Evolutionary conservation across 305 asterid genomes (phyloP).

Genomic region (Rubia tinctorum): DNA sequence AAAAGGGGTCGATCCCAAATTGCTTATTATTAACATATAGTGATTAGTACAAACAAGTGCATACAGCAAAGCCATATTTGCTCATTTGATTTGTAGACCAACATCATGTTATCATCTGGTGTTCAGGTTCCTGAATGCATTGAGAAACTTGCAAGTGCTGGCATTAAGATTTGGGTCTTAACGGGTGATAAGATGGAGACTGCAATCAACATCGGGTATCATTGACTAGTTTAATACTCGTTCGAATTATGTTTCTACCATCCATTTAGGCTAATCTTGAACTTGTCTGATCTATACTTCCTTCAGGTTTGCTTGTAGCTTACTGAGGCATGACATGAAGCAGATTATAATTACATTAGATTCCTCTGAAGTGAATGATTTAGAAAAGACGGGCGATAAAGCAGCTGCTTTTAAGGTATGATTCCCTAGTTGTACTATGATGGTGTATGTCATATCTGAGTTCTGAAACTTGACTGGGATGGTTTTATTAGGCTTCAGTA

Average conservation of each 20-base stretch:
- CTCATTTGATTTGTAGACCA: background rate
- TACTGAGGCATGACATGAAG: conserved; percentile 79
- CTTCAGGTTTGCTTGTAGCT: conserved; percentile 87
- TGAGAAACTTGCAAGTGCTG: conserved; percentile 83
- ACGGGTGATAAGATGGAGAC: conserved; percentile 98
- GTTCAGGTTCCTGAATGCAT: conserved; percentile 41
- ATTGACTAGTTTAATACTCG: background rate
- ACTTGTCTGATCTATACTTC: conserved; percentile 8
- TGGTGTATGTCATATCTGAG: background rate
- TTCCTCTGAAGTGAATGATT: conserved; percentile 48
- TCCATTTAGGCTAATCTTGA: conserved; percentile 8
- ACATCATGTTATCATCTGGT: conserved; percentile 7
- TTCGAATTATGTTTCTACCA: background rate
- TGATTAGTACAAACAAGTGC: background rate
- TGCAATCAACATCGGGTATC: conserved; percentile 82
- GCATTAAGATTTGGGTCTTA: conserved; percentile 87
- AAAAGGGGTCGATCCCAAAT: conserved; percentile 64
- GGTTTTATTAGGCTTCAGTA: conserved; percentile 54
- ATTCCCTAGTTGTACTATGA: conserved; percentile 19
- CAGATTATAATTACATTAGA: conserved; percentile 80
- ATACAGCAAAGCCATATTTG: background rate
- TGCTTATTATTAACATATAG: conserved; percentile 9
- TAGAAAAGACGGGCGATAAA: conserved; percentile 76
- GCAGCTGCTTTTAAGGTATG: conserved; percentile 64
- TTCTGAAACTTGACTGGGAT: conserved; percentile 20